phyloP scores from a whole-genome alignment of 768 basidiomycete genomes.

The Termitomyces sp. region DNA sequence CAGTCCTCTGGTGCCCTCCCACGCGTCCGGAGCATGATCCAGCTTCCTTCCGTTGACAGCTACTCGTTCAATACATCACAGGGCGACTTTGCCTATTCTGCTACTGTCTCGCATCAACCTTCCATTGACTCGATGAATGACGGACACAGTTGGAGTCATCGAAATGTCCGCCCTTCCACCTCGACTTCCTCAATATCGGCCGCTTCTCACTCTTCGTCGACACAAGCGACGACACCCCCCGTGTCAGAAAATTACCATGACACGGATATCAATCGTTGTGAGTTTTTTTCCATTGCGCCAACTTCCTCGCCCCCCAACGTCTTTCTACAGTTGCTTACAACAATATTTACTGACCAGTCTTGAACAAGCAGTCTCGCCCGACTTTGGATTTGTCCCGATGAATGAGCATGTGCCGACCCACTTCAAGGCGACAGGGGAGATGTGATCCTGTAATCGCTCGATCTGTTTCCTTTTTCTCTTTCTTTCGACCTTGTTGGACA shows the following conservation, averaged over 20 bases:
- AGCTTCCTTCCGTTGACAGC: conserved; percentile 66
- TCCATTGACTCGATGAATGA: conserved; percentile 43
- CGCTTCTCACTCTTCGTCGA: conserved; percentile 71
- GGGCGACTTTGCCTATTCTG: conserved; percentile 79
- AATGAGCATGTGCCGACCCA: conserved; percentile 67
- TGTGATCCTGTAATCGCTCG: conserved; percentile 25
- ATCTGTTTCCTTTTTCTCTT: conserved; percentile 9
- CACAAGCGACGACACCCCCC: conserved; percentile 79
- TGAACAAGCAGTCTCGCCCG: conserved; percentile 63
- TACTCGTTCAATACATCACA: conserved; percentile 62
- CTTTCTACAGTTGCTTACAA: conserved; percentile 24
- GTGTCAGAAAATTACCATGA: conserved; percentile 64
- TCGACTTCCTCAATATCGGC: conserved; percentile 74
- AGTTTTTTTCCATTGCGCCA: conserved; percentile 31
- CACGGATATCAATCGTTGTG: conserved; percentile 80
- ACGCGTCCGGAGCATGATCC: conserved; percentile 81
- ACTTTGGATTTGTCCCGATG: conserved; percentile 82
- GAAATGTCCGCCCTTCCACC: conserved; percentile 66
- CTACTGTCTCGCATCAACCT: conserved; percentile 39
- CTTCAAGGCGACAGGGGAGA: conserved; percentile 53
- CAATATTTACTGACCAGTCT: conserved; percentile 43
- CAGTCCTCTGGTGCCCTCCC: conserved; percentile 43
- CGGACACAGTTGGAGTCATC: conserved; percentile 40
- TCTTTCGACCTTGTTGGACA: conserved; percentile 13
- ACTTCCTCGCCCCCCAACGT: not conserved